A percentile compares a stretch with the other conserved stretches of the same genome.
Evolutionary conservation across 352 stramenopile genomes (phyloP).

Genomic region (Pythium guiyangense): DNA sequence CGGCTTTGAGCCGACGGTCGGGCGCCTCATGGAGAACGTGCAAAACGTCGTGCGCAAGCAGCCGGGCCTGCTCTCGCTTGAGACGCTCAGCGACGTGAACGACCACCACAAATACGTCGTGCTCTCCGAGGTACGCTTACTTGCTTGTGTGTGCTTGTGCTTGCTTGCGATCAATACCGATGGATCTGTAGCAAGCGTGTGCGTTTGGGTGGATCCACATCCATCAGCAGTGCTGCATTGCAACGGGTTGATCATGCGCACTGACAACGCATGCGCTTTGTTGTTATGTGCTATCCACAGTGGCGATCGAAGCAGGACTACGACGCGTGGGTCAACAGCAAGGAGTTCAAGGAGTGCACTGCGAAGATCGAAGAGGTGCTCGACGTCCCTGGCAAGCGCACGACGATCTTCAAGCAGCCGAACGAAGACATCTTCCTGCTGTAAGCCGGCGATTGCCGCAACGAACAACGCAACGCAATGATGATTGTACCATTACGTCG

Average conservation of each 20-base stretch:
- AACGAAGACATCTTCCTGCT: constrained; percentile 86
- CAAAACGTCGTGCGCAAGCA: constrained; percentile 70
- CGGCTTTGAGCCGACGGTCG: constrained; percentile 78
- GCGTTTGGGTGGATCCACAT: background rate
- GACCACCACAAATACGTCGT: constrained; percentile 88
- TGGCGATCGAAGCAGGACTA: constrained; percentile 83
- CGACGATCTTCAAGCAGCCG: constrained; percentile 76
- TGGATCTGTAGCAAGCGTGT: constrained; percentile 2
- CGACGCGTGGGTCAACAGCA: constrained; percentile 65
- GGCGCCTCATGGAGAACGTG: constrained; percentile 79
- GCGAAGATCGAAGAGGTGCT: constrained; percentile 84
- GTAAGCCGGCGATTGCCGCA: constrained; percentile 18
- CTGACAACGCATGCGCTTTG: background rate
- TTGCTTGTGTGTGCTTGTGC: background rate
- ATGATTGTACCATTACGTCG: too few species aligned
- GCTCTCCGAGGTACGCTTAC: constrained; percentile 48
- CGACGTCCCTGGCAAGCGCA: constrained; percentile 81
- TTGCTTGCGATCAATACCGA: background rate
- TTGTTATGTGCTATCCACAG: constrained; percentile 20
- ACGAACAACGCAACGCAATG: background rate
- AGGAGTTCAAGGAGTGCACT: constrained; percentile 79
- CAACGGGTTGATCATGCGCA: background rate
- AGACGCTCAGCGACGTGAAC: constrained; percentile 78
- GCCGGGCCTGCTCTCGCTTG: constrained; percentile 71
- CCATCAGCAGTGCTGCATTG: background rate